phyloP scores from a whole-genome alignment of 2,329 filamentous ascomycete species.

The Xylaria sp. region DNA sequence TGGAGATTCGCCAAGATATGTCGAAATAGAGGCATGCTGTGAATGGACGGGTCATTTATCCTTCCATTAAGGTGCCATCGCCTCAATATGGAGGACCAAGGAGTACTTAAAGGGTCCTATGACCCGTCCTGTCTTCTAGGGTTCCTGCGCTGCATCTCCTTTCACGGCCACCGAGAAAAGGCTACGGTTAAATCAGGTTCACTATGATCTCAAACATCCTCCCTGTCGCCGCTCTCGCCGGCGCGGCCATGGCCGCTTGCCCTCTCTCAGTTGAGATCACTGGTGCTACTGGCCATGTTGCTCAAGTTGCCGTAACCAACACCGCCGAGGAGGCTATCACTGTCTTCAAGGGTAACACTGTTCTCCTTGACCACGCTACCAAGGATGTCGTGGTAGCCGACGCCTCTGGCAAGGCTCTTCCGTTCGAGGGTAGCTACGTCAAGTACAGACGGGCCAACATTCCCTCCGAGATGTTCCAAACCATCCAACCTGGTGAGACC shows the following conservation, averaged over 20 bases:
- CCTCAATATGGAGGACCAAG: slow-evolving; percentile 10
- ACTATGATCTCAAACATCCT: slow-evolving; percentile 39
- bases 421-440: slow-evolving; percentile 37
- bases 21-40: slow-evolving; percentile 28
- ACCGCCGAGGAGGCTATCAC: slow-evolving; percentile 37
- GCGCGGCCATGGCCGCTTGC: slow-evolving; percentile 39
- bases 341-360: slow-evolving; percentile 40
- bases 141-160: slow-evolving; percentile 12
- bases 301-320: slow-evolving; percentile 38
- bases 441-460: slow-evolving; percentile 33
- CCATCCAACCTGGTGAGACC: slow-evolving; percentile 38
- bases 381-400: slow-evolving; percentile 37
- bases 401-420: slow-evolving; percentile 34
- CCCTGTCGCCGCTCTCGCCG: slow-evolving; percentile 36
- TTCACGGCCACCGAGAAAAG: slow-evolving; percentile 15
- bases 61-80: slow-evolving; percentile 6
- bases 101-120: slow-evolving; percentile 31
- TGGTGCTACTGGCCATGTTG: slow-evolving; percentile 29
- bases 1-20: slow-evolving; percentile 33
- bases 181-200: slow-evolving; percentile 15
- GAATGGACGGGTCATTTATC: slow-evolving; percentile 27
- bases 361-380: slow-evolving; percentile 36
- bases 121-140: neutral
- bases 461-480: slow-evolving; percentile 38
- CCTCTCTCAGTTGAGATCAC: slow-evolving; percentile 39